Base-by-base conservation (phyloP, 768 basidiomycete genomes). In the Pulveroboletus sp. region DNA sequence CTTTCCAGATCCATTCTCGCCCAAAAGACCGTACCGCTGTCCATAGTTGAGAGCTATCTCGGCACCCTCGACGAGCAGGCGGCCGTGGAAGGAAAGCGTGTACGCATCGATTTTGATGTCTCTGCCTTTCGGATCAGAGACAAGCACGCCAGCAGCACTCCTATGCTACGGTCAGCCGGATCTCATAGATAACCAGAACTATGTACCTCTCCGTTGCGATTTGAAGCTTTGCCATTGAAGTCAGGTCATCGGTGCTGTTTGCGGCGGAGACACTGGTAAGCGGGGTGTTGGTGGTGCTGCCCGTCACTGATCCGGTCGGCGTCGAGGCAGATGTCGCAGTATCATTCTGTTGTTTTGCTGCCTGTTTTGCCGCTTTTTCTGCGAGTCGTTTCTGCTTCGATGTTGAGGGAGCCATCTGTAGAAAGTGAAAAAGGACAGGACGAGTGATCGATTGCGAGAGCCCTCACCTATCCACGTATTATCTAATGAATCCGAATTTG, bases 1-100 rank as follows among this genome's bases (percentile, higher is more conserved):
- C 84, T 99, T 99, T 74, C 95, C 95, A n/a, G 90, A 94, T 30
- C 95, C 95, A 66, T 99, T 98, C 69, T 97, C 93, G 33, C 95
- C 95, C 38, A 99, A 76, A 30, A 99, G 76, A 69, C 96, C 96
- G 63, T 99, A 99, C 57, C 91, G 75, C 64, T 94, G 89, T 1
- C 92, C 92, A 58, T 93, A 92, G 66, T 92, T 92, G 54, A 92
- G 82, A 4, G 86, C 71, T 43, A 92, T 78, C 68, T 86, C 82
- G 5, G 77, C 76, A 40, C 64, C 64, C 51, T 84, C 83, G 49
- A 89, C 76, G 53, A 89, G 77, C 27, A 95, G 75, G 42, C 96
- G 81, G 21, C 96, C 96, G 62, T 99, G 96, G 80, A 98, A 99
- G 3, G 93, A 96, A 32, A 99, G 80, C 0, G 94, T 96, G 69